Percentiles rank a stretch among this genome's conserved stretches.
phyloP scores from a whole-genome alignment of 2,329 filamentous ascomycete genomes.

The Cladosporium austrohemisphaericum region DNA sequence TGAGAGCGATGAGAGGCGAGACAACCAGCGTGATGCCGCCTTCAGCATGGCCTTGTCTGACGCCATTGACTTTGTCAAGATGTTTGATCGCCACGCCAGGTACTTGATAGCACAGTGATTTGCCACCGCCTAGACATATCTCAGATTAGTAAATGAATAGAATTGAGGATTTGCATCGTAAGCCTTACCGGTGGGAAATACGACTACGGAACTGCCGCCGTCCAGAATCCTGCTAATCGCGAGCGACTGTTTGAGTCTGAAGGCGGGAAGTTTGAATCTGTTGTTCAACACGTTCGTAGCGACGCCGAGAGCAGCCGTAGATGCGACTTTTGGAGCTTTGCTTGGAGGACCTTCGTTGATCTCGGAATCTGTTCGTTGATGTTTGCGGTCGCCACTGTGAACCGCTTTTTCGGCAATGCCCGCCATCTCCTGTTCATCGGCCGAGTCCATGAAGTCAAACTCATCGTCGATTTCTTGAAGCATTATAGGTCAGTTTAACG shows the following conservation, averaged over 20 bases:
- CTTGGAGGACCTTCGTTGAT: neutral
- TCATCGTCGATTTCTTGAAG: too few relatives aligned
- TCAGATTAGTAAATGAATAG: neutral
- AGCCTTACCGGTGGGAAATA: constrained; percentile 38
- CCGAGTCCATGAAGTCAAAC: too few relatives aligned
- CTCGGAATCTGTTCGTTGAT: neutral
- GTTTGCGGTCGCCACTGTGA: neutral
- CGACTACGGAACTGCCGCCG: constrained; percentile 42
- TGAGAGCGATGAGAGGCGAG: constrained; percentile 55
- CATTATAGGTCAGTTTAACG: too few relatives aligned
- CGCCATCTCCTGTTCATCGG: too few relatives aligned
- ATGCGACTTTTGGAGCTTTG: neutral
- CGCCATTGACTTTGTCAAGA: constrained; percentile 33
- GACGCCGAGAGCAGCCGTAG: constrained; percentile 15
- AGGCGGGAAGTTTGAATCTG: constrained; percentile 40
- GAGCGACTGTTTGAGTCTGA: constrained; percentile 45
- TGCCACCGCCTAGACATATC: constrained; percentile 34
- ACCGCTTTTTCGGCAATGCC: neutral
- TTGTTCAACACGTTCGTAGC: constrained; percentile 38
- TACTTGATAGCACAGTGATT: constrained; percentile 43
- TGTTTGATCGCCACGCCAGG: constrained; percentile 44
- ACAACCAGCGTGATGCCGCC: constrained; percentile 55
- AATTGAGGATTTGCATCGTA: neutral
- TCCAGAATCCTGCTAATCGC: constrained; percentile 42
- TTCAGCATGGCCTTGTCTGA: constrained; percentile 30